phyloP scores from a whole-genome alignment of 805 yeast species.

The Myxozyma sirexii region DNA sequence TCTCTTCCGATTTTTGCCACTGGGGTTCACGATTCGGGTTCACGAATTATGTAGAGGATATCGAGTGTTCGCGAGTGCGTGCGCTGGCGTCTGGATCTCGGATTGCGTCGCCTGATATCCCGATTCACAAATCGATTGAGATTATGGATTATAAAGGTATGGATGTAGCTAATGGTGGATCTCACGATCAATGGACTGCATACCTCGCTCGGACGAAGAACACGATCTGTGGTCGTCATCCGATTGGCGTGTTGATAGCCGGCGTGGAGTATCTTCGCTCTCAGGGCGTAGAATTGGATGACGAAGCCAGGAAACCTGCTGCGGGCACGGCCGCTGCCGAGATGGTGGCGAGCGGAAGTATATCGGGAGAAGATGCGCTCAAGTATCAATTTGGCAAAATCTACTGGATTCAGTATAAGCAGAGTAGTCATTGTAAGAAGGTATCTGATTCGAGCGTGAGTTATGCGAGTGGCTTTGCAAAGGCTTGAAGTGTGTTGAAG shows the following conservation, averaged over 20 bases:
- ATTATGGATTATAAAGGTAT: constrained; percentile 71
- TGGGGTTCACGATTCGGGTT: constrained; percentile 65
- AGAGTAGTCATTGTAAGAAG: constrained; percentile 24
- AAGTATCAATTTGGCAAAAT: constrained; percentile 31
- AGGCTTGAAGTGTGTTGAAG: constrained; percentile 4
- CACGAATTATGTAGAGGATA: constrained; percentile 44
- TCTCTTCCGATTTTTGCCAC: constrained; percentile 93
- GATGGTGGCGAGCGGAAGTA: constrained; percentile 13
- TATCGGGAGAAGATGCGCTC: constrained; percentile 23
- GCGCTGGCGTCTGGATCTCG: background rate
- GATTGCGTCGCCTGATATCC: constrained; percentile 40
- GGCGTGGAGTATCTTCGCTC: constrained; percentile 48
- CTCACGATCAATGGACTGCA: constrained; percentile 60
- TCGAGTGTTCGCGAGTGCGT: constrained; percentile 14
- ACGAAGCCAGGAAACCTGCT: constrained; percentile 24
- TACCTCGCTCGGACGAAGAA: constrained; percentile 75
- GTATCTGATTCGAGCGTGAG: constrained; percentile 30
- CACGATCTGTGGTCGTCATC: constrained; percentile 92
- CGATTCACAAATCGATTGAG: constrained; percentile 75
- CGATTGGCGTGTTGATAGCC: constrained; percentile 65
- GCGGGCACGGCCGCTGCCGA: constrained; percentile 23
- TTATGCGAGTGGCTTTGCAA: constrained; percentile 34
- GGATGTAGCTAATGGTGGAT: constrained; percentile 59
- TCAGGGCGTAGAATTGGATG: constrained; percentile 21
- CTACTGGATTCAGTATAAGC: constrained; percentile 32